Base-by-base conservation (phyloP, 2,329 filamentous ascomycete genomes). In the Anisogramma anomala region DNA sequence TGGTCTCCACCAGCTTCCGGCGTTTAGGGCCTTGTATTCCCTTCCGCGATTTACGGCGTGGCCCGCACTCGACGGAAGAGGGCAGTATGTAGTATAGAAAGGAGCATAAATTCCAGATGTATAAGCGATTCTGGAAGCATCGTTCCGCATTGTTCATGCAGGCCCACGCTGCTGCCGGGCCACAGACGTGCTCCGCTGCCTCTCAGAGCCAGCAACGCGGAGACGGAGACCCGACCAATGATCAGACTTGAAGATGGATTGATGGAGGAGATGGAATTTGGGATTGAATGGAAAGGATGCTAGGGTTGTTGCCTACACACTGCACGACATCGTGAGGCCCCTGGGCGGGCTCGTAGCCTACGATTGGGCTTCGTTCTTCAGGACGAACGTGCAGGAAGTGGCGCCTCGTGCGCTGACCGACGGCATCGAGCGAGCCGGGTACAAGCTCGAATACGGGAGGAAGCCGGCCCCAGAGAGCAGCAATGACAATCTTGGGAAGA, bases 161-260 rank as follows among this genome's bases (percentile, higher is more conserved):
- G n/a, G 27, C 22, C n/a, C 6, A 15, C 4, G 20, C 17, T 5
- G 17, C 18, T 18, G 25, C 20, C 3, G 33, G 25, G 17, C 28
- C 28, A 20, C 32, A 27, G 10, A 26, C 36, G 8, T 35, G 31
- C 20, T 27, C 32, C 11, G 31, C 15, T 25, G 7, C 15, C 8
- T n/a, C 15, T 14, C 6, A 18, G 4, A 18, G 15, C 15, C 30
- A 27, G 36, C 32, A 18, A 6, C 15, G 22, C 19, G 42, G 32
- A n/a, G 14, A 10, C 17, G 43, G 30, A 7, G 39, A 15, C 4
- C 6, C 30, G 9, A 36, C 32, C n/a, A n/a, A n/a, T 46, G 39
- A 35, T 42, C 39, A 7, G 43, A 46, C 17, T 45, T 42, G 22
- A 35, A 31, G 9, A 3, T 45, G 26, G 39, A 42, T n/a, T 42